Base-by-base conservation (phyloP, 1,284 basidiomycete genomes). In the Amylostereum areolatum region DNA sequence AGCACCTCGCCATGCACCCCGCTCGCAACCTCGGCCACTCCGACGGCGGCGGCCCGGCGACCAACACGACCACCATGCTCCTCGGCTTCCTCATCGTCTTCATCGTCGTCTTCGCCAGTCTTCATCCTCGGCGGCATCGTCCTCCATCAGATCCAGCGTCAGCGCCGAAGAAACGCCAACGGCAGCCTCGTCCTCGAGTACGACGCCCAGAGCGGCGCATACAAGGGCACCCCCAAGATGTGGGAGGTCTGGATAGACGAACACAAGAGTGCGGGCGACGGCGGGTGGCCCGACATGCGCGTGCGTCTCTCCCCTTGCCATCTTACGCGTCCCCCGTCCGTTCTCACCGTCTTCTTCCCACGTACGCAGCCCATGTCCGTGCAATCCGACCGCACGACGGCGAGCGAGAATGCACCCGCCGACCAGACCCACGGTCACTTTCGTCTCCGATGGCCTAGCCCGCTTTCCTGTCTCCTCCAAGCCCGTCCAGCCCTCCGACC, bases 231-330 rank as follows among this genome's bases (percentile, higher is more conserved):
- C 30, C 47, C 50, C 7, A 42, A 50, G 25, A 2, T 55, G 12
- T 55, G 54, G 47, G 53, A 55, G 42, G 53, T 55, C 9, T 55
- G 54, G 49, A 34, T 43, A 10, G 36, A 46, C 18, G 45, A 43
- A n/a, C 50, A 52, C 9, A 43, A 40, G 25, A 27, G n/a, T n/a
- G 43, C 27, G 31, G 29, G 30, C 27, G 37, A 24, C 12, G 39
- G 48, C 28, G 28, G 43, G 11, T 55, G 50, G 54, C 46, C 42
- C 18, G 42, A 11, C 28, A 11, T 52, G 47, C 46, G 24, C 29
- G 55, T 56, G 43, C 45, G 55, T 50, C 4, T 9, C 29, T 27
- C n/a, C n/a, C 24, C 18, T 12, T 12, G 18, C 8, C 28, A 27
- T 35, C 8, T 30, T 18, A 18, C 6, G 30, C 24, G n/a, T 28